Evolutionary conservation across 331 rosid species (phyloP), one percentile per base, ranked within the genome.

Genomic region (Malus hybrid): DNA sequence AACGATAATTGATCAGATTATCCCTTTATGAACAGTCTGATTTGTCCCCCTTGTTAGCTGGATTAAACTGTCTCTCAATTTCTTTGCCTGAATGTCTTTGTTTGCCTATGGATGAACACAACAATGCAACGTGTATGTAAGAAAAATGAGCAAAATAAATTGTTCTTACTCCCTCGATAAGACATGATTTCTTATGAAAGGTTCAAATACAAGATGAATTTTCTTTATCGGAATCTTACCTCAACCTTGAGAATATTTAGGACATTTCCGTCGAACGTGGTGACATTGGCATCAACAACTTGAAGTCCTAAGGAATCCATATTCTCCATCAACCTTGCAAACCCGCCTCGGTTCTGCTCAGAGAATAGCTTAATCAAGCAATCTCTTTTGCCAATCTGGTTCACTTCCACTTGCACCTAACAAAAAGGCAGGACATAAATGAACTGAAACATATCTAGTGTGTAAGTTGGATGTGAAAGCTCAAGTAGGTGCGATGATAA

Each of bases 371-470:
- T 90, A 29, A 93, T 74, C 72, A 88, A 69, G 83, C 80, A 88
- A 46, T 73, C 83, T 82, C 76, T 80, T 80, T 71, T 65, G 32
- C 86, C 73, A 22, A 88, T 76, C 73, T 80, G 93, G 76, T 83
- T 80, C 79, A 93, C 97, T 74, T 88, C 96, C 77, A 75, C 90
- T 76, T 86, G 81, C 84, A 74, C 80, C 96, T 90, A 70, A 82
- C n/a, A 42, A 67, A 28, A 54, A 82, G 55, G 65, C 19, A 54
- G 24, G 59, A 74, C 60, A 27, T 6, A 59, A 42, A 66, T 31
- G 60, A 32, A 57, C 24, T 64, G 31, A 31, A 65, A 54, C 60
- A 2, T 18, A 18, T 16, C 5, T 7, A 33, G 19, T 32, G 46
- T 18, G 22, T 65, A 65, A 55, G 57, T 39, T 72, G 36, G 39